Conservation (phyloP, 495 filamentous ascomycete species). For the Xylaria palmicola region DNA sequence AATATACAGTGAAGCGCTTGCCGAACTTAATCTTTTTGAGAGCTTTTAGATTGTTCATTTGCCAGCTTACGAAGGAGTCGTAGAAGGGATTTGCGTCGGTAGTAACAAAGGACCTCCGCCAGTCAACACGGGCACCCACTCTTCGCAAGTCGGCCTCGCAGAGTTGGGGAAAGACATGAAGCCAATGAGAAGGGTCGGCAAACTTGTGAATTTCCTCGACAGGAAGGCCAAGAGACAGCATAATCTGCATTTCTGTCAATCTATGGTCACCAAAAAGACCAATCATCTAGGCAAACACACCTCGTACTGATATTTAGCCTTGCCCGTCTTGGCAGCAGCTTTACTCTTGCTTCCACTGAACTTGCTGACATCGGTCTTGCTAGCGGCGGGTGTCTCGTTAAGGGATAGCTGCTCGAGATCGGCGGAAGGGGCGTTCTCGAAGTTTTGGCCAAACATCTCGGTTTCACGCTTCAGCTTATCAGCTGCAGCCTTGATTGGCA, state of each 20-base stretch:
- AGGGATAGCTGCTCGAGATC: constrained; percentile 29
- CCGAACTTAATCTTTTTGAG: constrained; percentile 93
- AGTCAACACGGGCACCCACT: constrained; percentile 85
- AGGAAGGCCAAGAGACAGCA: constrained; percentile 79
- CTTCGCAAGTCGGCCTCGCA: constrained; percentile 78
- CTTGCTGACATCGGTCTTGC: constrained; percentile 76
- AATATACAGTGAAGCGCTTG: constrained; percentile 92
- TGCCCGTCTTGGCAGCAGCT: constrained; percentile 83
- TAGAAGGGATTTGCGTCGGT: constrained; percentile 98
- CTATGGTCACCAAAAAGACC: neutral
- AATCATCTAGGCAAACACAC: neutral
- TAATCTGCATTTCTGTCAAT: constrained; percentile 33
- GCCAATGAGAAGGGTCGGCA: constrained; percentile 84
- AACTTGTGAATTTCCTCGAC: constrained; percentile 87
- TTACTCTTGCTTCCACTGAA: constrained; percentile 95
- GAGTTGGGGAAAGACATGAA: constrained; percentile 81
- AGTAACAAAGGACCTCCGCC: constrained; percentile 87
- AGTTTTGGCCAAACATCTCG: constrained; percentile 82
- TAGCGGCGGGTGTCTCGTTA: constrained; percentile 21
- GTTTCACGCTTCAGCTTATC: constrained; percentile 92
- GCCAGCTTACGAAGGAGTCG: constrained; percentile 94
- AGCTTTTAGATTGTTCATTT: constrained; percentile 91
- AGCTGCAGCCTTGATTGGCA: constrained; percentile 96
- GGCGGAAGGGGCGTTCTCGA: constrained; percentile 70
- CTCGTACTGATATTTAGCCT: constrained; percentile 62